A percentile compares a stretch with the other conserved stretches of the same genome.
Evolutionary conservation across 2,329 filamentous ascomycete species (phyloP).

Genomic region (Neonectria magnoliae): DNA sequence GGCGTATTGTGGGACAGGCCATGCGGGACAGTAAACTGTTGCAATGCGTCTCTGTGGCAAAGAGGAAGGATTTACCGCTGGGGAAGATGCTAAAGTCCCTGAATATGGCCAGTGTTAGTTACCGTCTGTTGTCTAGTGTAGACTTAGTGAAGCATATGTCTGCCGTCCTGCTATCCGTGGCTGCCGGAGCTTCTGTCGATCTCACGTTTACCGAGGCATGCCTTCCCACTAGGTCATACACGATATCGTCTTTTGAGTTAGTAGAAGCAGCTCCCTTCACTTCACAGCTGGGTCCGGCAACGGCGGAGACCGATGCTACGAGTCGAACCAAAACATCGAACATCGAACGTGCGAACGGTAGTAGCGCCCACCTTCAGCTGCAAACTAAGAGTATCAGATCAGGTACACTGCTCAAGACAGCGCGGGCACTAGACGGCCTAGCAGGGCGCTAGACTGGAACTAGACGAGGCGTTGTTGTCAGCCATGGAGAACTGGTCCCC

Average conservation of each 20-base stretch:
- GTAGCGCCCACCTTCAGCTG: neutral
- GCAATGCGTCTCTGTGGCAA: too few species aligned
- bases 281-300: neutral
- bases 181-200: neutral
- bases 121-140: too few species aligned
- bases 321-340: conserved; percentile 18
- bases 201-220: neutral
- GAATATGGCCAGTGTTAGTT: neutral
- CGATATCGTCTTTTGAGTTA: too few species aligned
- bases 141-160: neutral
- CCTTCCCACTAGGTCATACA: too few species aligned
- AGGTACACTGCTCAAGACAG: neutral
- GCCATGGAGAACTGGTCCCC: too few species aligned
- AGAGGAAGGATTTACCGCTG: neutral
- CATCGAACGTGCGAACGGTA: conserved; percentile 18
- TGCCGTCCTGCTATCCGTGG: neutral
- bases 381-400: neutral
- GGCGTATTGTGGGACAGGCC: neutral
- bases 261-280: too few species aligned
- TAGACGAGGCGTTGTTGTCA: too few species aligned
- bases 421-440: too few species aligned
- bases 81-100: neutral
- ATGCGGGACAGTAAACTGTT: neutral
- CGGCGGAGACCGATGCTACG: conserved; percentile 18
- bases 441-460: too few species aligned